A percentile compares a stretch with the other conserved stretches of the same genome.
phyloP scores from a whole-genome alignment of 306 rosid species.

The Cotoneaster glaucophyllus region DNA sequence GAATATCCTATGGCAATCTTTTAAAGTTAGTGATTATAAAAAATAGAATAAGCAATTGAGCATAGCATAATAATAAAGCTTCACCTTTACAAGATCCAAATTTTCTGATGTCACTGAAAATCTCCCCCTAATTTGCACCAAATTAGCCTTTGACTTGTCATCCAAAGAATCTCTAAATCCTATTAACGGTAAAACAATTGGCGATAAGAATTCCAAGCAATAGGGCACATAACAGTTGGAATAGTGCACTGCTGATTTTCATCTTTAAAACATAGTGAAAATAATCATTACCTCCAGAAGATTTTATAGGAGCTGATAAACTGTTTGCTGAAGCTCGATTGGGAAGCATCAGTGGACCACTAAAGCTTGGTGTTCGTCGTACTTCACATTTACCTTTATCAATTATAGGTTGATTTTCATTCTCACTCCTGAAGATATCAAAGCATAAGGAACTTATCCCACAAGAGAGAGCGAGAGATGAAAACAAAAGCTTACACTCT shows the following conservation, averaged over 20 bases:
- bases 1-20: slow-evolving; percentile 70
- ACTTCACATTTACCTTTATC: slow-evolving; percentile 58
- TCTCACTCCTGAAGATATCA: slow-evolving; percentile 56
- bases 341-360: slow-evolving; percentile 99
- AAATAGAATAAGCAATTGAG: slow-evolving; percentile 5
- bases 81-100: slow-evolving; percentile 93
- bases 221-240: slow-evolving; percentile 2
- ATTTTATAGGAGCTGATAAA: slow-evolving; percentile 96
- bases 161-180: slow-evolving; percentile 92
- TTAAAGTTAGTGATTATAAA: slow-evolving; percentile 40
- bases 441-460: slow-evolving; percentile 6
- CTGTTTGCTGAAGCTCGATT: slow-evolving; percentile 99
- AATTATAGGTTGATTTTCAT: slow-evolving; percentile 39
- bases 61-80: slow-evolving; percentile 5
- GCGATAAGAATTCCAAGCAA: slow-evolving; percentile 9
- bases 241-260: background rate
- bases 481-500: background rate
- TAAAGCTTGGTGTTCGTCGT: slow-evolving; percentile 79
- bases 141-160: slow-evolving; percentile 85
- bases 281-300: slow-evolving; percentile 81
- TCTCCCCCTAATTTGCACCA: slow-evolving; percentile 95
- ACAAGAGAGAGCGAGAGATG: background rate
- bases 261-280: slow-evolving; percentile 6
- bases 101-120: slow-evolving; percentile 98
- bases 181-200: slow-evolving; percentile 30